Conservation (phyloP, 2,329 filamentous ascomycete species). For the Diaporthe humulicola region DNA sequence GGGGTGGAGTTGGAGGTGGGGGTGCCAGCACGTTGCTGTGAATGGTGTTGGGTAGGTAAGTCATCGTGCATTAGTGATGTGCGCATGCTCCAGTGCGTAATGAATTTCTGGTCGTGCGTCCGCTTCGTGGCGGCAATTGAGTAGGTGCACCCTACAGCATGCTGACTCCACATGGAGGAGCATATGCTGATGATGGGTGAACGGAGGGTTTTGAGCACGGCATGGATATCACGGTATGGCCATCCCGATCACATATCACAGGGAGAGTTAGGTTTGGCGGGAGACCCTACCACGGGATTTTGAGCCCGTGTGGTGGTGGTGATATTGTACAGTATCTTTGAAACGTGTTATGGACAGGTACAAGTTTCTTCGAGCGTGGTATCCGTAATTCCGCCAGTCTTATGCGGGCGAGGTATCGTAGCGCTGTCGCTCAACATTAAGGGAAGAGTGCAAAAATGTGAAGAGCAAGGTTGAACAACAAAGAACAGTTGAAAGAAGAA, state of each 20-base stretch:
- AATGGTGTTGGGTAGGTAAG: not conserved
- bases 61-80: not conserved
- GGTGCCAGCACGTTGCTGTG: not conserved
- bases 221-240: constrained; percentile 35
- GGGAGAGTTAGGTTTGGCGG: not conserved
- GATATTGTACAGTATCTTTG: constrained; percentile 31
- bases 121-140: not conserved
- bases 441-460: not conserved
- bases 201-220: not conserved
- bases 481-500: not conserved
- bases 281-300: not conserved
- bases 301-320: not conserved
- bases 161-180: not conserved
- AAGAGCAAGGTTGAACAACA: constrained; percentile 5
- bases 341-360: constrained; percentile 30
- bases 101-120: not conserved
- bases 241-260: constrained; percentile 35
- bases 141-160: not conserved
- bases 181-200: not conserved
- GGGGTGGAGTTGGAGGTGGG: not conserved
- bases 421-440: constrained; percentile 6
- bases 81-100: not conserved
- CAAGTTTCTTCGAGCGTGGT: constrained; percentile 13
- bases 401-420: constrained; percentile 20
- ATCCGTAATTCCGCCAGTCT: constrained; percentile 10